These are phyloP conservation scores for Tylopilus rubrobrunneus DNA, from an alignment of 768 basidiomycete species.

Conservation along the genomic window DNA sequence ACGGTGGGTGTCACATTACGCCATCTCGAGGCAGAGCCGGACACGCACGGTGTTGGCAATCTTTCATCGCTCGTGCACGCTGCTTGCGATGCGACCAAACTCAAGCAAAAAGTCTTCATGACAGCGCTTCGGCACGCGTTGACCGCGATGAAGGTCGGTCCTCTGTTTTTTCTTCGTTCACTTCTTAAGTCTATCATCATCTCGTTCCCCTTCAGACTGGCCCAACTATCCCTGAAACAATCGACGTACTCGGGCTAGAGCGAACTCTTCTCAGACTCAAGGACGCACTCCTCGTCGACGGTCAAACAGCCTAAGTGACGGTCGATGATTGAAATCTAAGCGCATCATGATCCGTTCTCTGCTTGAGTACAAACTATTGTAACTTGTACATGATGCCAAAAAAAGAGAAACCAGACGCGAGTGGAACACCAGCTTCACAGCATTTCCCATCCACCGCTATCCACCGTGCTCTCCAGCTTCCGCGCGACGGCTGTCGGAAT, in stretches of 20 bases:
- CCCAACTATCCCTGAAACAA: constrained; percentile 39
- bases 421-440: constrained; percentile 37
- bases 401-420: background rate
- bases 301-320: background rate
- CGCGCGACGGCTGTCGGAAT: constrained; percentile 89
- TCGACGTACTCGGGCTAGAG: constrained; percentile 36
- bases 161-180: background rate
- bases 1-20: constrained; percentile 5
- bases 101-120: constrained; percentile 58
- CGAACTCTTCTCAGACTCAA: constrained; percentile 20
- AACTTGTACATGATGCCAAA: background rate
- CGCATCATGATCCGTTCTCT: background rate
- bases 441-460: constrained; percentile 93
- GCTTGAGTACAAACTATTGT: background rate
- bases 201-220: constrained; percentile 30
- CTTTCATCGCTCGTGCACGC: constrained; percentile 41
- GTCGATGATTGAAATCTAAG: background rate
- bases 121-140: constrained; percentile 71
- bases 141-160: constrained; percentile 72
- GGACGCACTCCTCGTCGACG: constrained; percentile 3
- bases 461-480: constrained; percentile 80
- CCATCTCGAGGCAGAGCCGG: constrained; percentile 1
- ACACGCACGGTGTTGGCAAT: constrained; percentile 10
- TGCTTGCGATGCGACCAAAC: constrained; percentile 36
- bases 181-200: background rate